These are phyloP conservation scores for Globisporangium nodosum DNA, from an alignment of 352 stramenopile genomes.

Conservation along the genomic window DNA sequence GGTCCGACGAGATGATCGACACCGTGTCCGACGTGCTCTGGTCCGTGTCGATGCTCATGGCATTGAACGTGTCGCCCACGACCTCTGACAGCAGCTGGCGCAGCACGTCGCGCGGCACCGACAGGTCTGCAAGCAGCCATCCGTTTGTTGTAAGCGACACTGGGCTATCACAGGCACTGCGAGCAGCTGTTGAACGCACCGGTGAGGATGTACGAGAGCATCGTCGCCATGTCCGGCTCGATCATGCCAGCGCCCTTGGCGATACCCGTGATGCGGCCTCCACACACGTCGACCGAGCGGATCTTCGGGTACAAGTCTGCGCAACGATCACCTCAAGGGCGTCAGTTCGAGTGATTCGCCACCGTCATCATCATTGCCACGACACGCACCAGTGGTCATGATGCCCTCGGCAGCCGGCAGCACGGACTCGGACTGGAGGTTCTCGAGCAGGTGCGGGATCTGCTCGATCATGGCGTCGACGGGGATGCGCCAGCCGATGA, in stretches of 20 bases:
- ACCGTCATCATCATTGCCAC: background rate
- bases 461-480: slow-evolving; percentile 87
- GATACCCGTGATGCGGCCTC: slow-evolving; percentile 94
- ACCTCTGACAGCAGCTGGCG: slow-evolving; percentile 74
- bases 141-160: background rate
- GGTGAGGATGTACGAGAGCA: slow-evolving; percentile 88
- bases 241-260: slow-evolving; percentile 99
- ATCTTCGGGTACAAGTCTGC: slow-evolving; percentile 89
- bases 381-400: slow-evolving; percentile 91
- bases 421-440: slow-evolving; percentile 91
- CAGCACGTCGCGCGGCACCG: slow-evolving; percentile 77
- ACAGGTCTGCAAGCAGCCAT: slow-evolving; percentile 33
- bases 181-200: slow-evolving; percentile 21
- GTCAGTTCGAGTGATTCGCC: background rate
- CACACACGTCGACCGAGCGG: slow-evolving; percentile 72
- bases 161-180: slow-evolving; percentile 15
- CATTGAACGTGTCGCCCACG: slow-evolving; percentile 88
- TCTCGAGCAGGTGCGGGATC: slow-evolving; percentile 72
- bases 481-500: slow-evolving; percentile 98
- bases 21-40: slow-evolving; percentile 98
- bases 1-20: slow-evolving; percentile 92
- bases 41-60: slow-evolving; percentile 96
- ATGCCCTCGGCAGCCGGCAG: slow-evolving; percentile 93
- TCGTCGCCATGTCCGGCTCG: slow-evolving; percentile 95
- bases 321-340: background rate